phyloP scores from a whole-genome alignment of 2,329 filamentous ascomycete species.

The Ascochyta viciae-villosae region DNA sequence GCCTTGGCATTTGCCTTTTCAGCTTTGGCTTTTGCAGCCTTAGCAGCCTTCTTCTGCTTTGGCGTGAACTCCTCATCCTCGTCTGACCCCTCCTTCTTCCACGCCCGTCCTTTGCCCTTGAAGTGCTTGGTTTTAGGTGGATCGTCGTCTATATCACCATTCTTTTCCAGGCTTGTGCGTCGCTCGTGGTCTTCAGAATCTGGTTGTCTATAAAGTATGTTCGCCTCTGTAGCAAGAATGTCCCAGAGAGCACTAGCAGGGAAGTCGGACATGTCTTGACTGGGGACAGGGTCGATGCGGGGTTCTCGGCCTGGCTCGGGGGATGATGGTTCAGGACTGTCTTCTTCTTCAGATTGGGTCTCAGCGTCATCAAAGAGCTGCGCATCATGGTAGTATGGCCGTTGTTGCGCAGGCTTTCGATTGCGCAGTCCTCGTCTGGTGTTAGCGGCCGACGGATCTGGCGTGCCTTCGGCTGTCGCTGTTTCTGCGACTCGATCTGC shows the following conservation, averaged over 20 bases:
- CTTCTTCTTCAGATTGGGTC: conserved; percentile 7
- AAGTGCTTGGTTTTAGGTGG: conserved; percentile 32
- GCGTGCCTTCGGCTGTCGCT: conserved; percentile 26
- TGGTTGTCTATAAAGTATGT: neutral
- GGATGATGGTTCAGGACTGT: neutral
- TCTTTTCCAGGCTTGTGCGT: conserved; percentile 6
- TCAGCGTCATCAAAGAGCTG: conserved; percentile 39
- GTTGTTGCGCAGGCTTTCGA: conserved; percentile 44
- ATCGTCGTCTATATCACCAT: neutral
- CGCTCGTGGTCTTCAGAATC: conserved; percentile 10
- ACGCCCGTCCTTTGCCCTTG: conserved; percentile 43
- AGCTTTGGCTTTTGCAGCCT: conserved; percentile 16
- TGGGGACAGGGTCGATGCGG: neutral
- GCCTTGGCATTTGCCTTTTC: conserved; percentile 21
- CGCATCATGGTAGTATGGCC: conserved; percentile 45
- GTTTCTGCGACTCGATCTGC: conserved; percentile 11
- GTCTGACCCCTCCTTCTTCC: conserved; percentile 42
- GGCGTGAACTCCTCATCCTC: conserved; percentile 41
- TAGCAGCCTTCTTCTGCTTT: conserved; percentile 25
- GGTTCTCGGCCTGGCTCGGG: neutral
- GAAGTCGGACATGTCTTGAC: neutral
- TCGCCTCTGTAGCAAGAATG: neutral
- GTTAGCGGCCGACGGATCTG: conserved; percentile 32
- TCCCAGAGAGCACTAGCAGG: neutral
- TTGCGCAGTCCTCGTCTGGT: conserved; percentile 42